Base-by-base conservation (phyloP, 2,329 filamentous ascomycete species). In the Trichoderma sp. region DNA sequence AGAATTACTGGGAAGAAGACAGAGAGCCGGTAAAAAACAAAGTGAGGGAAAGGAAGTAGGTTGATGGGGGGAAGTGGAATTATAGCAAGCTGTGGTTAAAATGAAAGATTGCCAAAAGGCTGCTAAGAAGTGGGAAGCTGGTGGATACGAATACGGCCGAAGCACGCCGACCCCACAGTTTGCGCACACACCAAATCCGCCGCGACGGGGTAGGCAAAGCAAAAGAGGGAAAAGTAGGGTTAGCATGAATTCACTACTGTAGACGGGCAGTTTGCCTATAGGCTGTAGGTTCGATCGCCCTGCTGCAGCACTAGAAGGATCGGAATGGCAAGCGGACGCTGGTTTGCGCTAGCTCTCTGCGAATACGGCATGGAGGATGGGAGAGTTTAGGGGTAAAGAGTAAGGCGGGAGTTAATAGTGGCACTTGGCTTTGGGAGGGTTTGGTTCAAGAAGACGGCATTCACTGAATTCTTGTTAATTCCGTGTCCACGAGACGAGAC, bases 1-100 rank as follows among this genome's bases (percentile, higher is more conserved):
- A 67, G 34, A 47, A 63, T 63, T 23, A 61, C 55, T 53, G 47
- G n/a, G 12, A 68, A 61, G 12, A 69, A 69, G 55, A 69, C 26
- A 53, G 34, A 69, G n/a, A 62, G 57, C 67, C 39, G 23, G 64
- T 28, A 28, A 32, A 67, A 67, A 39, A 57, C 30, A 28, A 57
- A 50, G 57, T 23, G 67, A 61, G 59, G 59, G 67, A 53, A 62
- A 36, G 43, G 47, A 69, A 68, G n/a, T 15, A 20, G 9, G 17
- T 34, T 53, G 58, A 53, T 53, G 67, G 67, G 67, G 65, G 67
- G 53, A 62, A 36, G 67, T 50, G 57, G 57, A 69, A 62, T 50
- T 69, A 69, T 61, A 61, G 66, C 57, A 61, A 28, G 64, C 30
- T 50, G 57, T 69, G 67, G 66, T 61, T 68, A 50, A 61, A 68